Evolutionary conservation across 2,329 filamentous ascomycete genomes (phyloP).

Genomic region (Fusarium verrucosum): DNA sequence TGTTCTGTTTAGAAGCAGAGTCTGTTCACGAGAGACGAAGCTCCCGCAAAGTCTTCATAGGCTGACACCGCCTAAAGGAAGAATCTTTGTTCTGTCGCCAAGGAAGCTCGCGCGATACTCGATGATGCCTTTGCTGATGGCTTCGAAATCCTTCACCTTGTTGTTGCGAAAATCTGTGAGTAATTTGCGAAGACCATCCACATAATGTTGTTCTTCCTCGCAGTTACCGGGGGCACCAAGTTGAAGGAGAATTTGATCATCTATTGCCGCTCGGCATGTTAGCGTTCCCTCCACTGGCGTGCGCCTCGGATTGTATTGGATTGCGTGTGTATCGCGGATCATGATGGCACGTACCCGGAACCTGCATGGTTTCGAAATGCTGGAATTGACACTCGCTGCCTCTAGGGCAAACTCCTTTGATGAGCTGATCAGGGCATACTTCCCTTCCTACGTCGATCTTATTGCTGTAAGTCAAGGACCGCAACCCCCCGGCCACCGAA

Average conservation of each 20-base stretch:
- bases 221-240: conserved; percentile 74
- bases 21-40: conserved; percentile 5
- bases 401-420: conserved; percentile 73
- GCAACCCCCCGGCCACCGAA: conserved; percentile 77
- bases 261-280: conserved; percentile 60
- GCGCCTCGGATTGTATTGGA: conserved; percentile 32
- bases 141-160: conserved; percentile 71
- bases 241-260: conserved; percentile 77
- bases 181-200: conserved; percentile 68
- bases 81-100: conserved; percentile 69
- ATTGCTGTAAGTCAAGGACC: conserved; percentile 93
- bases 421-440: conserved; percentile 80
- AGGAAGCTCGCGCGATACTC: conserved; percentile 72
- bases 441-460: conserved; percentile 79
- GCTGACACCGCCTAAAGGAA: conserved; percentile 63
- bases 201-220: conserved; percentile 70
- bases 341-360: conserved; percentile 50
- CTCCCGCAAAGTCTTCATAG: conserved; percentile 41
- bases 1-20: conserved; percentile 27
- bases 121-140: conserved; percentile 73
- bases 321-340: conserved; percentile 23
- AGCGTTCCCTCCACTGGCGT: conserved; percentile 55
- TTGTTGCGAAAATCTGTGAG: conserved; percentile 67
- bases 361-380: conserved; percentile 70
- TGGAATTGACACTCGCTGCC: conserved; percentile 77